phyloP scores from a whole-genome alignment of 2,329 filamentous ascomycete species.

The Meredithiella fracta region DNA sequence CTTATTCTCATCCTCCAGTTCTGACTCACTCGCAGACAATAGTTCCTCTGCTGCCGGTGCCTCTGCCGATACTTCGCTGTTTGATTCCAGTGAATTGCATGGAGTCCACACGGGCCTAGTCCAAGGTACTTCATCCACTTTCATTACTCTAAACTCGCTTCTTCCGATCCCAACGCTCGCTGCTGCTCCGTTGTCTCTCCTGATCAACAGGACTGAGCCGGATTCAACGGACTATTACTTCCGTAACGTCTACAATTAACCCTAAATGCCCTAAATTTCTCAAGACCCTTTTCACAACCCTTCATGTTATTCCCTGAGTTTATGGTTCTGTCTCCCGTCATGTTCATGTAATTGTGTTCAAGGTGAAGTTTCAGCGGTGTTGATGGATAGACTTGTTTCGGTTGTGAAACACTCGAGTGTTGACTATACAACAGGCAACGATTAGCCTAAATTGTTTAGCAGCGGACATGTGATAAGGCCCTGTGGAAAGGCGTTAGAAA shows the following conservation, averaged over 20 bases:
- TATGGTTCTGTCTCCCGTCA: background rate
- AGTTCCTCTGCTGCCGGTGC: background rate
- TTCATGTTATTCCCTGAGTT: too few relatives aligned
- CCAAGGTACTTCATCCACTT: slow-evolving; percentile 1
- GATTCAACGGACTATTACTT: too few relatives aligned
- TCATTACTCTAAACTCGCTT: background rate
- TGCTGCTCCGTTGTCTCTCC: background rate
- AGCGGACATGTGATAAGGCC: background rate
- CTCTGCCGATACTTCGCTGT: background rate
- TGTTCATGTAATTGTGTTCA: background rate
- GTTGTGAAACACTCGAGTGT: background rate
- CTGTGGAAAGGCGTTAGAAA: background rate
- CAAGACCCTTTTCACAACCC: too few relatives aligned
- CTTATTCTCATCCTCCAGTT: too few relatives aligned
- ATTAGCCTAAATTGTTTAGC: slow-evolving; percentile 5
- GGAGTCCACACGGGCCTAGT: background rate
- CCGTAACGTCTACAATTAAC: too few relatives aligned
- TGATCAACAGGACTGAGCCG: too few relatives aligned
- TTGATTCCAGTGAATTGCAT: background rate
- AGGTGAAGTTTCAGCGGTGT: background rate
- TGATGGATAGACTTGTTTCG: background rate
- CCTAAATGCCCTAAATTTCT: too few relatives aligned
- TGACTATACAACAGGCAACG: slow-evolving; percentile 5
- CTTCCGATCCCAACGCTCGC: background rate
- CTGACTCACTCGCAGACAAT: background rate